Evolutionary conservation across 2,329 filamentous ascomycete species (phyloP).

Genomic region (Trichoderma pleuroti): DNA sequence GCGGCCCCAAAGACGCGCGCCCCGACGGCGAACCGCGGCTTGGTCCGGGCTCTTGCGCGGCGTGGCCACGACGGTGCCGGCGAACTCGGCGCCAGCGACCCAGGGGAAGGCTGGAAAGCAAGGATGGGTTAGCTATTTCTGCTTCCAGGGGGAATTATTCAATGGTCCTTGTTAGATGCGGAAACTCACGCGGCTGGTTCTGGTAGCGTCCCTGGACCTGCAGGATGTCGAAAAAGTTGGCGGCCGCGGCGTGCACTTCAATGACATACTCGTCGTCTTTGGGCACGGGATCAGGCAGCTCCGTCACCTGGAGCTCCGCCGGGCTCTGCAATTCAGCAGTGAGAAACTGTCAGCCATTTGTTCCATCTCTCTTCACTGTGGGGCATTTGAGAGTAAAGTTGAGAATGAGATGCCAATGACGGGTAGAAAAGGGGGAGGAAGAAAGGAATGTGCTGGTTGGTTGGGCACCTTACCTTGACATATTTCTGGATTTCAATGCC

Average conservation of each 20-base stretch:
- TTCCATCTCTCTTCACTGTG: background rate
- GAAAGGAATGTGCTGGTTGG: background rate
- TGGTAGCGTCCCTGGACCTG: slow-evolving; percentile 97
- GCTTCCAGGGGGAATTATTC: background rate
- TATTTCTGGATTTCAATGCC: slow-evolving; percentile 72
- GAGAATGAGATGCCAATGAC: background rate
- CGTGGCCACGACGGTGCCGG: slow-evolving; percentile 68
- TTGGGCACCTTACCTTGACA: slow-evolving; percentile 55
- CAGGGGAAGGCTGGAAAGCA: slow-evolving; percentile 66
- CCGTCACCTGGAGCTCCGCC: slow-evolving; percentile 70
- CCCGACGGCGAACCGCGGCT: slow-evolving; percentile 65
- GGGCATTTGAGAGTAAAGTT: background rate
- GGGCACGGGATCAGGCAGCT: slow-evolving; percentile 71
- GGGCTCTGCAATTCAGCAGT: slow-evolving; percentile 56
- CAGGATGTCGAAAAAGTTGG: slow-evolving; percentile 96
- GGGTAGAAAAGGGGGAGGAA: no score
- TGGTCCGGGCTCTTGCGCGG: slow-evolving; percentile 48
- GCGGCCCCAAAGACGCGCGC: slow-evolving; percentile 81
- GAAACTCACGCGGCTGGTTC: slow-evolving; percentile 65
- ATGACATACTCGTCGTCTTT: slow-evolving; percentile 76
- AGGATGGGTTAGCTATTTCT: background rate
- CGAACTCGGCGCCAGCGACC: slow-evolving; percentile 84
- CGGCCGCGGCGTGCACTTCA: slow-evolving; percentile 78
- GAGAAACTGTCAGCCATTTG: background rate
- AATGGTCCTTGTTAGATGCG: no score